Evolutionary conservation across 2,329 filamentous ascomycete genomes (phyloP), one percentile per base, ranked within the genome.

Genomic region (Botrytis squamosa): DNA sequence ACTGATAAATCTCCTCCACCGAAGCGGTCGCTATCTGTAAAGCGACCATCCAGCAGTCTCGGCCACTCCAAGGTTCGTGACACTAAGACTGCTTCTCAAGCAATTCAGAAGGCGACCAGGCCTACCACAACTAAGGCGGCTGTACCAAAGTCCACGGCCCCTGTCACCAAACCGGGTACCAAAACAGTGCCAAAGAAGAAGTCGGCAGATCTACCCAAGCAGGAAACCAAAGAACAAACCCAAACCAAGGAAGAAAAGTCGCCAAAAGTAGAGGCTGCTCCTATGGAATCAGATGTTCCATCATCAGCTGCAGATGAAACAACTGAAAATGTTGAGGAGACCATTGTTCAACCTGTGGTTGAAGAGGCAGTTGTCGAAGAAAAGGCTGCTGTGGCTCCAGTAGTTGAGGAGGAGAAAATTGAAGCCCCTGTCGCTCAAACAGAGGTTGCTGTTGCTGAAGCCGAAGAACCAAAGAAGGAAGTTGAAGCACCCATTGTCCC

Each of bases 1-100:
- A 84, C 88, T 4, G 91, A 93, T 8, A 93, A 92, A 83, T 81
- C 81, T 1, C 83, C 85, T 0, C 87, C 88, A 3, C 79, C 79
- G n/a, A 81, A 78, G 73, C 75, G 76, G 76, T 75, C 77, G 22
- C 75, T 77, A 57, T 78, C 78, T 7, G 74, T 76, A 3, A 79
- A 77, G 67, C 70, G 77, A 73, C 77, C 79, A 55, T 70, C 69
- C 12, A 78, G 77, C n/a, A 77, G 75, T 57, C 78, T 81, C 75
- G 78, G 76, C n/a, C 73, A 77, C 38, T 60, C 76, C 22, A 79
- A 77, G 65, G 76, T 74, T 57, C 74, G 73, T 68, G 76, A 76
- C 36, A 57, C 73, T 1, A 73, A 66, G 12, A 77, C 77, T 59
- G 71, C 64, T 5, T 44, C 68, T 38, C 62, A 74, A 40, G 65